Evolutionary conservation across 176 grass and related monocot species (phyloP).

Genomic region (Aechmea fasciata): DNA sequence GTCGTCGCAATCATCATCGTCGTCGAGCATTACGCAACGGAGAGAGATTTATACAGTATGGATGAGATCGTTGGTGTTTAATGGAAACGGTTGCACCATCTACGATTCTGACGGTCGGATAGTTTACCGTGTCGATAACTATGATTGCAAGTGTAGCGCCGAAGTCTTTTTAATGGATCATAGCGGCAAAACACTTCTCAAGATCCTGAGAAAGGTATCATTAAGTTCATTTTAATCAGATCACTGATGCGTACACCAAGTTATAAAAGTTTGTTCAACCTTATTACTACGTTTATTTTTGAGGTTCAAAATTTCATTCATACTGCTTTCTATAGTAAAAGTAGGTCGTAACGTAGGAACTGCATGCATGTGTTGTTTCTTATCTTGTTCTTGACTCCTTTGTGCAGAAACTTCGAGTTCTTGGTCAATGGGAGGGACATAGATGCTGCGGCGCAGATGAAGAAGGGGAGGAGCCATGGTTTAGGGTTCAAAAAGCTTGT

Average conservation of each 20-base stretch:
- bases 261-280: neutral
- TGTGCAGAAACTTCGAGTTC: slow-evolving; percentile 35
- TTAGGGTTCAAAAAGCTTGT: slow-evolving; percentile 34
- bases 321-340: too few species aligned
- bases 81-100: slow-evolving; percentile 57
- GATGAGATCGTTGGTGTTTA: slow-evolving; percentile 87
- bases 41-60: slow-evolving; percentile 70
- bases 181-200: slow-evolving; percentile 39
- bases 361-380: neutral
- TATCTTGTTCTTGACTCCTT: neutral
- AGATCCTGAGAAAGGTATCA: slow-evolving; percentile 45
- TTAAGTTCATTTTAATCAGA: neutral
- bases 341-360: too few species aligned
- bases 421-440: slow-evolving; percentile 63
- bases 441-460: slow-evolving; percentile 11
- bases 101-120: slow-evolving; percentile 47
- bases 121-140: slow-evolving; percentile 84
- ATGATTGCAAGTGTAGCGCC: slow-evolving; percentile 35
- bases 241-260: too few species aligned
- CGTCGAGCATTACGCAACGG: slow-evolving; percentile 14
- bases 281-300: too few species aligned
- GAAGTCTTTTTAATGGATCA: slow-evolving; percentile 66
- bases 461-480: slow-evolving; percentile 37
- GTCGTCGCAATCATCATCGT: slow-evolving; percentile 6
- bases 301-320: too few species aligned